phyloP scores from a whole-genome alignment of 164 flowering plant genomes.

The Kalanchoe fedtschenkoi region DNA sequence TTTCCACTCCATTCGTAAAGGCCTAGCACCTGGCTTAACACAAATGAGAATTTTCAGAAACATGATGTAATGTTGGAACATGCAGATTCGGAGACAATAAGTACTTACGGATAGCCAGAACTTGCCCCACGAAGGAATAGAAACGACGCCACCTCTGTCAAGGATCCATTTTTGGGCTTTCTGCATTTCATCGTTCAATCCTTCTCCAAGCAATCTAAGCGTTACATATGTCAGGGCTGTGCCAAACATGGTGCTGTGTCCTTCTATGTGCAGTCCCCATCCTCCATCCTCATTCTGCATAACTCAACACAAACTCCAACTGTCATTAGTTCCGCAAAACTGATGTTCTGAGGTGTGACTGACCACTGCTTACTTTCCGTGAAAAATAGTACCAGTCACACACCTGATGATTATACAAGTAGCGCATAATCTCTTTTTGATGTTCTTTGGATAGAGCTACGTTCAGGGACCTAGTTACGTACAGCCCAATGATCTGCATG shows the following conservation, averaged over 20 bases:
- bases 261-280: constrained; percentile 82
- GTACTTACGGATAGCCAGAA: constrained; percentile 39
- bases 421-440: constrained; percentile 4
- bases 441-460: neutral
- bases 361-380: neutral
- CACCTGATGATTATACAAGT: constrained; percentile 36
- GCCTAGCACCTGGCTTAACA: constrained; percentile 57
- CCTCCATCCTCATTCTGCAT: constrained; percentile 74
- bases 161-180: constrained; percentile 40
- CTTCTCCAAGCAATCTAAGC: constrained; percentile 57
- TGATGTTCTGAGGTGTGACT: neutral
- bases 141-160: constrained; percentile 31
- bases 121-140: constrained; percentile 51
- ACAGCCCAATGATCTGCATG: constrained; percentile 4
- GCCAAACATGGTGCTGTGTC: constrained; percentile 67
- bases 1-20: constrained; percentile 77
- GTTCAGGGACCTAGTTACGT: constrained; percentile 5
- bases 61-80: no score
- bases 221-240: constrained; percentile 44
- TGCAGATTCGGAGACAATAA: neutral
- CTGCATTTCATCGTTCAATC: constrained; percentile 32
- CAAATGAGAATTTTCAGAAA: constrained; percentile 21
- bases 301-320: neutral
- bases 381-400: constrained; percentile 13
- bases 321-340: neutral